Conservation (phyloP, 805 yeast species). For the Spathaspora arborariae region DNA sequence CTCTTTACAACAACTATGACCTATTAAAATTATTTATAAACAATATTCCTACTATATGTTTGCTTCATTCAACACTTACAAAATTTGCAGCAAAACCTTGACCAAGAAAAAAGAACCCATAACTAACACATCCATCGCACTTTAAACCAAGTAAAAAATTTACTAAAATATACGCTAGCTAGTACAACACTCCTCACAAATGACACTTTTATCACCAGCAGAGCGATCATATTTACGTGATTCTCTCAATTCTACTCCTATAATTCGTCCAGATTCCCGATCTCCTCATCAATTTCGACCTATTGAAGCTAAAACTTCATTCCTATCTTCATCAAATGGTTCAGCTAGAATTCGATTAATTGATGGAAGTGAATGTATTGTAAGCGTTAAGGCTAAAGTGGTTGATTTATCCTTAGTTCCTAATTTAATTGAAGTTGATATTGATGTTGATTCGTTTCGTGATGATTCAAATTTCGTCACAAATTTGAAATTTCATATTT, state of each 20-base stretch:
- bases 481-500: conserved; percentile 59
- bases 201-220: conserved; percentile 69
- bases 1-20: too few species aligned
- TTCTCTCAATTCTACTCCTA: conserved; percentile 57
- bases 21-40: too few species aligned
- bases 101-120: too few species aligned
- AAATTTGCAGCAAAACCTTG: too few species aligned
- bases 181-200: neutral
- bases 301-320: conserved; percentile 73
- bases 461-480: conserved; percentile 73
- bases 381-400: conserved; percentile 85
- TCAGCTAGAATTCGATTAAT: conserved; percentile 81
- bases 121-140: too few species aligned
- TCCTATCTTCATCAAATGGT: conserved; percentile 87
- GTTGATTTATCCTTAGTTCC: conserved; percentile 30
- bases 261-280: conserved; percentile 86
- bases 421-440: conserved; percentile 66
- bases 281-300: conserved; percentile 74
- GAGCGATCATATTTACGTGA: conserved; percentile 75
- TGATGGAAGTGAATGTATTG: conserved; percentile 92
- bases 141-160: too few species aligned
- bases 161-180: too few species aligned
- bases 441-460: conserved; percentile 75
- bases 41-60: too few species aligned
- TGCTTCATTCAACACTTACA: too few species aligned